Evolutionary conservation across 2,329 filamentous ascomycete genomes (phyloP), one percentile per base, ranked within the genome.

Genomic region (Exophiala sideris): DNA sequence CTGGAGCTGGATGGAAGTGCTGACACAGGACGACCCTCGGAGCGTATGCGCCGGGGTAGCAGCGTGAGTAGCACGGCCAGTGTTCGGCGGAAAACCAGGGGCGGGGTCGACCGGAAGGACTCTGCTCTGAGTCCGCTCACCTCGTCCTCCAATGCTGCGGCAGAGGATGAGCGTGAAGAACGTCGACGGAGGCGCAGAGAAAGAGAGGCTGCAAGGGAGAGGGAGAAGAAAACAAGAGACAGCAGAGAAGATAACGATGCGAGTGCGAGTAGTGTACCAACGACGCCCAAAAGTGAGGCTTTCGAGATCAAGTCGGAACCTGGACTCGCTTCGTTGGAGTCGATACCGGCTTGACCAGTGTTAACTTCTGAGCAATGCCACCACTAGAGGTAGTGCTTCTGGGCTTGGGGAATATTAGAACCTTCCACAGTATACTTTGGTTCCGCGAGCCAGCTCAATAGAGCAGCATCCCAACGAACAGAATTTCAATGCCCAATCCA

Each of bases 21-120:
- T 11, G 57, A 59, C 11, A 48, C 39, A 5, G 51, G 51, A 5
- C 45, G 51, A 5, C 45, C 50, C 8, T 48, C 55, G 1, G 61
- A 63, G 10, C 52, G 60, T 9, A 54, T 64, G 16, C 45, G 62
- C 18, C 45, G 62, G 18, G 62, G 62, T 5, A 64, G 62, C 52
- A 62, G 60, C 35, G 62, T 62, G 2, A 59, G 52, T 48, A 62
- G 57, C 52, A 59, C 59, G 18, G 57, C 59, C 10, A 61, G 59
- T 20, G 48, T 52, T 21, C 33, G 59, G 10, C 52, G 59, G 10
- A 62, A 62, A 45, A n/a, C 54, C 9, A 24, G 39, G 9, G 52
- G 51, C 2, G 32, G 45, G 24, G 45, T 29, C 12, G 44, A 54
- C 10, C 35, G 52, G 21, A 45, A 53, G 21, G 39, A 45, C 24